Base-by-base conservation (phyloP, 2,329 filamentous ascomycete species). In the Chrysosporium keratinophilum region DNA sequence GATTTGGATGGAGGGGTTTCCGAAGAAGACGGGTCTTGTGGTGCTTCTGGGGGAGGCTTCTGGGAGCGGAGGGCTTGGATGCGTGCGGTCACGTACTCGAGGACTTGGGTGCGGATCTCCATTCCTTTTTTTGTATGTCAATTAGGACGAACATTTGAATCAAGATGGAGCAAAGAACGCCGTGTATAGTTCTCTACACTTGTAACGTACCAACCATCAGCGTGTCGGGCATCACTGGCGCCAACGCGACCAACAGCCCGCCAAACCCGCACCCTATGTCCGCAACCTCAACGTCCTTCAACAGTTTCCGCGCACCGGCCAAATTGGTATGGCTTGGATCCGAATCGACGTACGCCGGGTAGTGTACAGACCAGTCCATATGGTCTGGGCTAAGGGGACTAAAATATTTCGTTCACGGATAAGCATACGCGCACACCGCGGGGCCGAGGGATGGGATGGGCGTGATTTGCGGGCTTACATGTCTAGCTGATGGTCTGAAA, bases 251-350 rank as follows among this genome's bases (percentile, higher is more conserved):
- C 2, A 95, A 77, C 54, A 98, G 75, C 5, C 93, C 93, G 45
- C 93, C 93, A 68, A 95, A 98, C 4, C 93, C 93, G 68, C 93
- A 98, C 23, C 93, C 93, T 66, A 98, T 96, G 72, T 98, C 93
- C 59, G 91, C 89, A 44, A 98, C 82, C 67, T 96, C 89, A 45
- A 98, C 84, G 57, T 88, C 77, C 67, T 86, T 84, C 34, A 73
- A 75, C 57, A 86, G 70, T 66, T 62, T 68, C 67, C 57, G 65
- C 58, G 61, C 59, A 20, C 66, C 69, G 19, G 54, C 56, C 15
- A 67, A 60, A 33, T 64, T 72, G 48, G 59, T 62, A 49, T 66
- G 64, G 11, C 59, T 61, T 6, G 63, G 52, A 46, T 69, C 70
- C 1, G 68, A 65, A 54, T 71, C 62, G 44, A 81, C 77, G 66